A percentile compares a stretch with the other conserved stretches of the same genome.
Conservation (phyloP, 2,329 filamentous ascomycete species). For the Pseudogymnoascus verrucosus region DNA sequence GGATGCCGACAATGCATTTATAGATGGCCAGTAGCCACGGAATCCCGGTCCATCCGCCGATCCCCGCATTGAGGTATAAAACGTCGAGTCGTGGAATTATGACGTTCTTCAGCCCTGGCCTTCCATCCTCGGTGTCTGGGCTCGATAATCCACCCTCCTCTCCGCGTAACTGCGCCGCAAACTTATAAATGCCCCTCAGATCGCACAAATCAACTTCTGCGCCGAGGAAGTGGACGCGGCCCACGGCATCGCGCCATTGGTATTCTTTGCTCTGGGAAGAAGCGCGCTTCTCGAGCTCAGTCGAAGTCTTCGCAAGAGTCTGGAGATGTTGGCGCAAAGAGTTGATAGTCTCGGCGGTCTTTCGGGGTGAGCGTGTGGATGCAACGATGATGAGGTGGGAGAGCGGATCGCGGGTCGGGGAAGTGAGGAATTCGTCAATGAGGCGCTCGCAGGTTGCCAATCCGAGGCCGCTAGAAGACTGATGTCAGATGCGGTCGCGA, state of each 20-base stretch:
- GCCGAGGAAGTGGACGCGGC: conserved; percentile 50
- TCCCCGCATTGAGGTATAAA: conserved; percentile 79
- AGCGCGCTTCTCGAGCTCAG: conserved; percentile 36
- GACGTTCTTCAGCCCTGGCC: conserved; percentile 39
- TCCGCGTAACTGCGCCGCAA: conserved; percentile 19
- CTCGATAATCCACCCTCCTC: conserved; percentile 18
- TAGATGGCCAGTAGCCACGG: conserved; percentile 55
- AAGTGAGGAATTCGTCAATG: conserved; percentile 79
- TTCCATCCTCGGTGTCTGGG: conserved; percentile 23
- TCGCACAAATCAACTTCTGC: conserved; percentile 54
- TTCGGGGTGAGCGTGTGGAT: conserved; percentile 69
- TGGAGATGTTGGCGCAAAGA: conserved; percentile 56
- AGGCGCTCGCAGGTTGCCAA: conserved; percentile 75
- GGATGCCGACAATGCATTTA: conserved; percentile 20
- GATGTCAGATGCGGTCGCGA: conserved; percentile 24
- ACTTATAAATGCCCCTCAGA: conserved; percentile 38
- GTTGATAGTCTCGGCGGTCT: conserved; percentile 64
- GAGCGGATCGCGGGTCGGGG: conserved; percentile 53
- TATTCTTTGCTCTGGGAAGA: conserved; percentile 48
- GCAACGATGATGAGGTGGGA: conserved; percentile 72
- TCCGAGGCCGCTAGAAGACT: conserved; percentile 64
- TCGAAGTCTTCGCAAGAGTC: conserved; percentile 43
- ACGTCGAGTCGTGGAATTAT: conserved; percentile 65
- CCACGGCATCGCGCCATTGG: conserved; percentile 36
- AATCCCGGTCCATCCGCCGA: conserved; percentile 78